These are phyloP conservation scores for Panaeolus papilionaceus DNA, from an alignment of 768 basidiomycete genomes.

Conservation along the genomic window DNA sequence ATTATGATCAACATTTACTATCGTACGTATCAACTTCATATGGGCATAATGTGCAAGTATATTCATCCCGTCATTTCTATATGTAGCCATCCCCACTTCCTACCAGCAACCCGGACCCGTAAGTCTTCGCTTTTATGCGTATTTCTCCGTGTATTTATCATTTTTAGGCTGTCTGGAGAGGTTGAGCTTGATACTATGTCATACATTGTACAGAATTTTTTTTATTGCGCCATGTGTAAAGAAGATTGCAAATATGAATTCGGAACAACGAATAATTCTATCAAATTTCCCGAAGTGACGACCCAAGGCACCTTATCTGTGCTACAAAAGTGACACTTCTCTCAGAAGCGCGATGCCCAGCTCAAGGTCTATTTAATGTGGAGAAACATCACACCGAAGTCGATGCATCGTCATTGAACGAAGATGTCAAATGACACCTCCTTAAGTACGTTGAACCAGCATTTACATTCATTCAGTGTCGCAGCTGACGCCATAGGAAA, in stretches of 20 bases:
- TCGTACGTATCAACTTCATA: constrained; percentile 21
- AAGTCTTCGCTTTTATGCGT: neutral
- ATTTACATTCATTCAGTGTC: neutral
- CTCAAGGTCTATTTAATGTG: neutral
- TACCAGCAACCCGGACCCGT: constrained; percentile 9
- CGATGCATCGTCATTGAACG: neutral
- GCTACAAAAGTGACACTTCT: too few species aligned
- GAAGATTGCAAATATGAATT: constrained; percentile 9
- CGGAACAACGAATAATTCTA: neutral
- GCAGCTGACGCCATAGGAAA: neutral
- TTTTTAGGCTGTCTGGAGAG: constrained; percentile 9
- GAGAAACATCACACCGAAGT: neutral
- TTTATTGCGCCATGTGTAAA: neutral
- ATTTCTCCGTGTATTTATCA: neutral
- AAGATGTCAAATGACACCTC: neutral
- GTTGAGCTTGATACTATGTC: neutral
- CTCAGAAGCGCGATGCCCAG: neutral
- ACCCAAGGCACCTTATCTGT: neutral
- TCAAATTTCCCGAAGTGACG: neutral
- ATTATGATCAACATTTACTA: constrained; percentile 34
- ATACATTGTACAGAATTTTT: neutral
- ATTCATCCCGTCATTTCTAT: neutral
- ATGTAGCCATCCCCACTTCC: neutral
- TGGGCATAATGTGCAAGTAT: neutral
- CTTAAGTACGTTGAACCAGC: neutral